Base-by-base conservation (phyloP, 2,329 filamentous ascomycete species). In the Penicillium verrucosum region DNA sequence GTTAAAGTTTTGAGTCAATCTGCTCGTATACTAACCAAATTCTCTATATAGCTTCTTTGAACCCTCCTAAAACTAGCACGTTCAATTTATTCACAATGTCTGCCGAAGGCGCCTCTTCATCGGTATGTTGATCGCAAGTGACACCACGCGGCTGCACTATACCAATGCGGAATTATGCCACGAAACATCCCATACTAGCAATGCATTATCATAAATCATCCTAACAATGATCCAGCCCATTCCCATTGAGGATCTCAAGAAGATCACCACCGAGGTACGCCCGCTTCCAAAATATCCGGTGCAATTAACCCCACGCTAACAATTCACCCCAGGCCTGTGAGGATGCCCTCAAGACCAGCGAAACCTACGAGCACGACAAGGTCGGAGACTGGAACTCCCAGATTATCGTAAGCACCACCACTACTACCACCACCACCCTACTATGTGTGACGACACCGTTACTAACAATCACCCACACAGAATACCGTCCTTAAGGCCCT, bases 331-430 rank as follows among this genome's bases (percentile, higher is more conserved):
- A 96, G 92, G 92, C 91, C 65, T 96, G 92, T 81, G 86, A 89
- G 70, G 82, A 82, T 65, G 89, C 90, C 58, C 84, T 97, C 68
- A 85, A 86, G 60, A 82, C 78, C 61, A 86, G 86, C 58, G 86
- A 90, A 60, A 87, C 83, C 77, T 99, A 99, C 79, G 89, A 96
- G 64, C 94, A 97, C 77, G 77, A 86, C 54, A 88, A 89, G 72
- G 95, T 93, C 36, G 85, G 89, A 72, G 79, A 85, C 66, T 97
- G 93, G 93, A 97, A 97, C 80, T 89, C 89, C 34, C 81, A 82
- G 64, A 97, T 99, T 75, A 97, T 97, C 75, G 92, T 96, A 83
- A 68, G 85, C 80, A 38, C 41, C 37, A 34, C n/a, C 4, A 9
- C n/a, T n/a, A n/a, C n/a, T n/a, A n/a, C 3, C 27, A 47, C 29